Conservation (phyloP, 164 flowering plant species). For the Amborella trichopoda region DNA sequence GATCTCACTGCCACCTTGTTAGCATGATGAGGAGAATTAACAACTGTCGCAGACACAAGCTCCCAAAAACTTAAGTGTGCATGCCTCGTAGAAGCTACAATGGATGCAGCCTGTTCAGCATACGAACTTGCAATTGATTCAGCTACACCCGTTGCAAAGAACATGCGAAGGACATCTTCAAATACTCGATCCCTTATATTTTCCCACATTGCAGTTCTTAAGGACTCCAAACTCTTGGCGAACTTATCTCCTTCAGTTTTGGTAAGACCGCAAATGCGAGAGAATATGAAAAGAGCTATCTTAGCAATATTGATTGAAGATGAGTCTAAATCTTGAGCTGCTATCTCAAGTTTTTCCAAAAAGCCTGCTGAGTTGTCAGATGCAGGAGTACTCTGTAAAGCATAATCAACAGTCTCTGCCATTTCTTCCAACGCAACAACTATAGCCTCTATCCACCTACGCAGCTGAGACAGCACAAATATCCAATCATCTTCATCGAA, state of each 20-base stretch:
- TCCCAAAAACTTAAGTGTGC: slow-evolving; percentile 59
- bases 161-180: slow-evolving; percentile 72
- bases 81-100: slow-evolving; percentile 45
- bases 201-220: slow-evolving; percentile 37
- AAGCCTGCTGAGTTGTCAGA: slow-evolving; percentile 21
- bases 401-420: slow-evolving; percentile 59
- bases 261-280: slow-evolving; percentile 28
- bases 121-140: slow-evolving; percentile 62
- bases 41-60: slow-evolving; percentile 50
- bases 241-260: slow-evolving; percentile 19
- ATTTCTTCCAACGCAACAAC: slow-evolving; percentile 78
- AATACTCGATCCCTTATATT: slow-evolving; percentile 37
- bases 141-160: slow-evolving; percentile 63
- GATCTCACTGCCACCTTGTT: slow-evolving; percentile 62
- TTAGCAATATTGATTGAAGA: slow-evolving; percentile 32
- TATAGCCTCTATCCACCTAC: slow-evolving; percentile 61
- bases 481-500: slow-evolving; percentile 86
- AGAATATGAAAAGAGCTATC: slow-evolving; percentile 49
- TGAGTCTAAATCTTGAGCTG: slow-evolving; percentile 21
- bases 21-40: slow-evolving; percentile 43
- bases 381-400: slow-evolving; percentile 13
- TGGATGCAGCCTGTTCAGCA: slow-evolving; percentile 34
- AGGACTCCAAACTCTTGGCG: slow-evolving; percentile 11
- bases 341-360: slow-evolving; percentile 23
- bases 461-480: slow-evolving; percentile 41